phyloP scores from a whole-genome alignment of 2,329 filamentous ascomycete species.

The Microcyclospora pomicola region DNA sequence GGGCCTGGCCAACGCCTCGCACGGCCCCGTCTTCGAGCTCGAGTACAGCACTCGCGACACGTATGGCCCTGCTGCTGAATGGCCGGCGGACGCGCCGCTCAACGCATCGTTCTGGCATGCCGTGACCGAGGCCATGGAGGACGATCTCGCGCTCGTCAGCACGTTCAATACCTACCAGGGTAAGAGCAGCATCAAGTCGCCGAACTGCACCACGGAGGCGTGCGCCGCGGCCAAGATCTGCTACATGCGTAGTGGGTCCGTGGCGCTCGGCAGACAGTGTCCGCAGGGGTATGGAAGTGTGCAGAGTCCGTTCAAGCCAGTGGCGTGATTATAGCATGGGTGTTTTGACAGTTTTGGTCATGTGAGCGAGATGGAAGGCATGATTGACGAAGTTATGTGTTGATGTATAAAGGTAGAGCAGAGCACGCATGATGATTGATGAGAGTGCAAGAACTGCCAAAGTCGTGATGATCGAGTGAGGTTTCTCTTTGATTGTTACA shows the following conservation, averaged over 20 bases:
- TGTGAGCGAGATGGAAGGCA: too few species aligned
- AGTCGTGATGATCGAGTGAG: too few species aligned
- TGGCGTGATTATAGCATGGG: not conserved
- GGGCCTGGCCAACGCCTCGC: conserved; percentile 21
- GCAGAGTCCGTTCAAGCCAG: conserved; percentile 24
- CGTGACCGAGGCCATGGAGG: conserved; percentile 44
- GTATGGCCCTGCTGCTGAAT: conserved; percentile 31
- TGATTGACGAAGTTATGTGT: too few species aligned
- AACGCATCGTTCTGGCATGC: conserved; percentile 47
- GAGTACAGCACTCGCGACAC: conserved; percentile 40
- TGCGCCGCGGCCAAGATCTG: conserved; percentile 44
- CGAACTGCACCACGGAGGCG: conserved; percentile 38
- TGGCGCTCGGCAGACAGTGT: conserved; percentile 37
- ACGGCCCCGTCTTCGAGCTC: conserved; percentile 35
- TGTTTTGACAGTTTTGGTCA: too few species aligned
- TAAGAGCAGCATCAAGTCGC: conserved; percentile 36
- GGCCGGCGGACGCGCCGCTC: conserved; percentile 36
- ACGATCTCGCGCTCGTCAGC: conserved; percentile 34
- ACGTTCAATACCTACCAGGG: conserved; percentile 40
- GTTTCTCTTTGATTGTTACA: too few species aligned
- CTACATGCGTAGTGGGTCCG: conserved; percentile 45
- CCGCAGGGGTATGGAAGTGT: conserved; percentile 36
- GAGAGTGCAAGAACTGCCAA: too few species aligned
- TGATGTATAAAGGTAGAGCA: too few species aligned
- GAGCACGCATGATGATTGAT: too few species aligned